Evolutionary conservation across 2,329 filamentous ascomycete genomes (phyloP).

Genomic region (Cercospora citrullina): DNA sequence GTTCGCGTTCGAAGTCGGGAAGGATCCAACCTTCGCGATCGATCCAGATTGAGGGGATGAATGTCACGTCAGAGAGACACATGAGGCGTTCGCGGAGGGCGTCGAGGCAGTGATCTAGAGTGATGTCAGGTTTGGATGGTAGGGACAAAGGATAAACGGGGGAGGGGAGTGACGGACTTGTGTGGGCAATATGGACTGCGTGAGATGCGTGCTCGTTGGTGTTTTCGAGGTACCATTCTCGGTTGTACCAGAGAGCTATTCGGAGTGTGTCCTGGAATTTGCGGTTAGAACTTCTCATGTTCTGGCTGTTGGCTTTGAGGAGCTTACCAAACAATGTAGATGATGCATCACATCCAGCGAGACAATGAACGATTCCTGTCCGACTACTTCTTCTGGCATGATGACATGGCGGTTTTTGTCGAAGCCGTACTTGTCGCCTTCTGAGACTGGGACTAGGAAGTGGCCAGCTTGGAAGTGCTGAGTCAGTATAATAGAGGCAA

Average conservation of each 20-base stretch:
- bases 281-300: neutral
- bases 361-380: neutral
- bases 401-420: neutral
- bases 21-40: conserved; percentile 4
- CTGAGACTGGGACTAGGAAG: neutral
- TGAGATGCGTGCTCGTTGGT: neutral
- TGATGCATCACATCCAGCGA: conserved; percentile 11
- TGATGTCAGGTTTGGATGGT: neutral
- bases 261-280: neutral
- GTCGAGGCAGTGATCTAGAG: conserved; percentile 11
- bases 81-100: conserved; percentile 7
- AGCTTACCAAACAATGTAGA: neutral
- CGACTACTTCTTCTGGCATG: neutral
- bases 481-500: neutral
- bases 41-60: conserved; percentile 7
- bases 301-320: neutral
- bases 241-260: conserved; percentile 10
- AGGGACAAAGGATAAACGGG: neutral
- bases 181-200: conserved; percentile 1
- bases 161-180: neutral
- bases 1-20: conserved; percentile 10
- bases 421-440: conserved; percentile 1
- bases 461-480: neutral
- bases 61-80: neutral
- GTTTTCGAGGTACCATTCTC: conserved; percentile 12